These are phyloP conservation scores for Adiantum capillusveneris DNA, from an alignment of 75 land plant genomes.

Conservation along the genomic window DNA sequence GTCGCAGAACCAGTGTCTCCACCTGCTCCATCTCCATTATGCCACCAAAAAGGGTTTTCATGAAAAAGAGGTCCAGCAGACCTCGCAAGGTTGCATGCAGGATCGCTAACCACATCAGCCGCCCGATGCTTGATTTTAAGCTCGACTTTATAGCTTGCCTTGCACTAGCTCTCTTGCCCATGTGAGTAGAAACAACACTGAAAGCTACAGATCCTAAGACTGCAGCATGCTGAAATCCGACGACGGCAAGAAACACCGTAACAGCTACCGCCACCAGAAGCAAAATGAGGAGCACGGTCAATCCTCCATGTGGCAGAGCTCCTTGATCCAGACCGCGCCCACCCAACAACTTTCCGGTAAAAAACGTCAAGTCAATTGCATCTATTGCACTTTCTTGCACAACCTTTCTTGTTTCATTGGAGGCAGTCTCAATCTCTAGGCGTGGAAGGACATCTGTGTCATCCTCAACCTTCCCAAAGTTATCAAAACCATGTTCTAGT, in stretches of 20 bases:
- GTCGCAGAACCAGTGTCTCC: slow-evolving; percentile 48
- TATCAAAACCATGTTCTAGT: neutral
- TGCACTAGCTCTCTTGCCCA: slow-evolving; percentile 29
- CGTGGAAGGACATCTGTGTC: slow-evolving; percentile 5
- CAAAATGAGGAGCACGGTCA: slow-evolving; percentile 19
- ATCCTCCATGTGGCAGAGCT: slow-evolving; percentile 25
- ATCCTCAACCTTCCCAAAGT: neutral
- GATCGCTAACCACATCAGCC: slow-evolving; percentile 46
- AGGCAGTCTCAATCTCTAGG: slow-evolving; percentile 2
- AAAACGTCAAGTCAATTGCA: slow-evolving; percentile 16
- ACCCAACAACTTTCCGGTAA: slow-evolving; percentile 26
- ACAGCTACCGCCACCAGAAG: slow-evolving; percentile 15
- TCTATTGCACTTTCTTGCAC: slow-evolving; percentile 14
- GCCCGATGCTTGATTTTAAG: slow-evolving; percentile 37
- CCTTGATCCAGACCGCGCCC: slow-evolving; percentile 32
- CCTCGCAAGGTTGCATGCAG: slow-evolving; percentile 61
- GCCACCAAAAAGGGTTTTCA: slow-evolving; percentile 50
- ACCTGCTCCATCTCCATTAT: slow-evolving; percentile 42
- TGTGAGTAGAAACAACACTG: slow-evolving; percentile 30
- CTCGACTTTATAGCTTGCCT: slow-evolving; percentile 34
- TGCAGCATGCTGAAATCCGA: slow-evolving; percentile 28
- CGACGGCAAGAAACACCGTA: slow-evolving; percentile 19
- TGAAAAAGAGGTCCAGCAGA: slow-evolving; percentile 49
- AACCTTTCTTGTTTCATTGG: slow-evolving; percentile 8
- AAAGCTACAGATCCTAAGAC: slow-evolving; percentile 56